Percentiles rank a stretch among this genome's conserved stretches.
Evolutionary conservation across 2,329 filamentous ascomycete species (phyloP).

Genomic region (Raffaelea deltoideospora): DNA sequence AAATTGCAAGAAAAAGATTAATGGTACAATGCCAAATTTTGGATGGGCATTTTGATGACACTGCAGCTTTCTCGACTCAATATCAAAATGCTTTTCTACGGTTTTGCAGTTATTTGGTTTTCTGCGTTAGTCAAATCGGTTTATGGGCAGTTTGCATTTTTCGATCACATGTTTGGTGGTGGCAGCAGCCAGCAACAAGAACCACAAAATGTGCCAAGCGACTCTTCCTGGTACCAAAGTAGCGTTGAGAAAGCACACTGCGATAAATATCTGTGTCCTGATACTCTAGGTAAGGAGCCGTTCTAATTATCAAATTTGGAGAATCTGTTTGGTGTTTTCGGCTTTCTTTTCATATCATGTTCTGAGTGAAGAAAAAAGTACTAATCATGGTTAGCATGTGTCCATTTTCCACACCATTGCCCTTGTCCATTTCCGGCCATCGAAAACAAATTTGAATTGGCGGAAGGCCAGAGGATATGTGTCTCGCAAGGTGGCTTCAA

Average conservation of each 20-base stretch:
- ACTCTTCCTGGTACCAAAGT: slow-evolving; percentile 56
- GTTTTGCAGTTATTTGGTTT: slow-evolving; percentile 22
- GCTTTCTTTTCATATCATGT: slow-evolving; percentile 1
- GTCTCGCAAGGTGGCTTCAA: slow-evolving; percentile 63
- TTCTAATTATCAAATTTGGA: no score
- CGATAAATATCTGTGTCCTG: slow-evolving; percentile 86
- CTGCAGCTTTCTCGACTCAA: no score
- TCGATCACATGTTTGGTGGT: slow-evolving; percentile 85
- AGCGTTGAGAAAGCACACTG: slow-evolving; percentile 52
- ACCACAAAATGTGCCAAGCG: slow-evolving; percentile 69
- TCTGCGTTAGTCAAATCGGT: slow-evolving; percentile 47
- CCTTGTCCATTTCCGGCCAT: slow-evolving; percentile 69
- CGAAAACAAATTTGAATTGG: slow-evolving; percentile 64
- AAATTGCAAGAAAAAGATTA: no score
- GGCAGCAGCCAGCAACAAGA: slow-evolving; percentile 32
- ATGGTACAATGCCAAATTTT: no score
- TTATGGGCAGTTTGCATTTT: slow-evolving; percentile 85
- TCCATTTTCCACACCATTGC: slow-evolving; percentile 93
- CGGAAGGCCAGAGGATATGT: slow-evolving; percentile 58
- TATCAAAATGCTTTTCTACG: slow-evolving; percentile 18
- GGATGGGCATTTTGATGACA: no score
- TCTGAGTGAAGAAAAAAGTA: no score
- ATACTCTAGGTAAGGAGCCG: slow-evolving; percentile 57
- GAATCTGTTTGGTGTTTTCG: neutral
- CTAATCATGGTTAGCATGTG: slow-evolving; percentile 56